A percentile compares a stretch with the other conserved stretches of the same genome.
Conservation (phyloP, 1,284 basidiomycete genomes). For the Rhodofomes roseus region DNA sequence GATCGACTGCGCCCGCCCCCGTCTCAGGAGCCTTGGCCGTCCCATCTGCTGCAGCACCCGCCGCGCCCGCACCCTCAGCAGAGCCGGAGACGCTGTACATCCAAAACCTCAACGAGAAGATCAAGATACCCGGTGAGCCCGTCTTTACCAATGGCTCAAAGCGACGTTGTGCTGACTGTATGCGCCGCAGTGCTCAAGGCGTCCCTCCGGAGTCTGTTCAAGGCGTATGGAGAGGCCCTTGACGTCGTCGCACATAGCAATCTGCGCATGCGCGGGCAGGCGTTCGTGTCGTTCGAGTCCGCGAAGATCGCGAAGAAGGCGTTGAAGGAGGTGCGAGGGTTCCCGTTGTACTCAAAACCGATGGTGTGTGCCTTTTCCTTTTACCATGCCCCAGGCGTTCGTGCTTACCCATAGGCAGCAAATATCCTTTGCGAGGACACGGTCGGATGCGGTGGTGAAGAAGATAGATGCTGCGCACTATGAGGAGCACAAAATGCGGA, state of each 20-base stretch:
- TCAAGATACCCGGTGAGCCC: conserved; percentile 75
- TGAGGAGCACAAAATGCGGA: conserved; percentile 71
- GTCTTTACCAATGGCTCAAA: neutral
- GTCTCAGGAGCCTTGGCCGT: conserved; percentile 11
- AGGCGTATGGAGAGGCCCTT: conserved; percentile 87
- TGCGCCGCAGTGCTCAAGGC: conserved; percentile 72
- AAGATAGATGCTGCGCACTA: conserved; percentile 61
- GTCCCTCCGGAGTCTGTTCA: conserved; percentile 87
- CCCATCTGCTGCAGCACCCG: conserved; percentile 21
- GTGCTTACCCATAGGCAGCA: conserved; percentile 47
- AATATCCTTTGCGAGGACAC: conserved; percentile 88
- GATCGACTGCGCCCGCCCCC: conserved; percentile 27
- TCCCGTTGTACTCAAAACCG: conserved; percentile 95
- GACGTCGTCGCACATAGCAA: conserved; percentile 93
- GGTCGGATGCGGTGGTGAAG: conserved; percentile 88
- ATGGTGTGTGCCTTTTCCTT: conserved; percentile 72
- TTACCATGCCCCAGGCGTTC: neutral
- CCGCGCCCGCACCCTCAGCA: conserved; percentile 20
- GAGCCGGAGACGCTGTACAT: conserved; percentile 88
- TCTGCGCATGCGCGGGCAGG: conserved; percentile 96
- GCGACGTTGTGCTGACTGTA: neutral
- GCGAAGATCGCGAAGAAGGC: conserved; percentile 84
- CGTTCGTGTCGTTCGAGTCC: conserved; percentile 90
- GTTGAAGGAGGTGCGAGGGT: conserved; percentile 87
- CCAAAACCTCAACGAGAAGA: conserved; percentile 97